Percentiles rank a stretch among this genome's conserved stretches.
These are phyloP conservation scores for Globisporangium paddicum DNA, from an alignment of 352 stramenopile species.

Conservation along the genomic window DNA sequence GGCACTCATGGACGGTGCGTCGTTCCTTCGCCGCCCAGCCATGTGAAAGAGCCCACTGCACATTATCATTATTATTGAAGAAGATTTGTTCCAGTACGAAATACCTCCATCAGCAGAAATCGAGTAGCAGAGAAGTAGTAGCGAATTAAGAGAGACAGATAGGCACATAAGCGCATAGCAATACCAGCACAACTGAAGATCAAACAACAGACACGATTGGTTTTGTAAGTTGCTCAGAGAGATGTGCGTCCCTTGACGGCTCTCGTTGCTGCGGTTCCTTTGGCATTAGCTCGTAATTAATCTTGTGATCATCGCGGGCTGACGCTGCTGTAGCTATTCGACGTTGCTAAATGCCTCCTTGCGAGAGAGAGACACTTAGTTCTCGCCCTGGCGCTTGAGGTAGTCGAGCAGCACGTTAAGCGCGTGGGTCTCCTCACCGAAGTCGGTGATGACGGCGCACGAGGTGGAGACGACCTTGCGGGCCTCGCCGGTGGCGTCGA, in stretches of 20 bases:
- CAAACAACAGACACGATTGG: constrained; percentile 8
- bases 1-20: neutral
- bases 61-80: constrained; percentile 9
- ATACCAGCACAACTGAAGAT: neutral
- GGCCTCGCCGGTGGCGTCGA: constrained; percentile 95
- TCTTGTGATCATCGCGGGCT: constrained; percentile 7
- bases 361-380: constrained; percentile 43
- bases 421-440: constrained; percentile 98
- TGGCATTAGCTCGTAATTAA: constrained; percentile 7
- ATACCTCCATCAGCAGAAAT: constrained; percentile 1
- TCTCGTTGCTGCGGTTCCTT: constrained; percentile 2
- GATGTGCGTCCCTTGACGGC: constrained; percentile 21
- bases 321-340: neutral
- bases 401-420: constrained; percentile 98
- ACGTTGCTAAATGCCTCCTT: constrained; percentile 23
- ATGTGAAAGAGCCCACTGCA: neutral
- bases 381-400: constrained; percentile 94
- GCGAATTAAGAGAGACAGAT: constrained; percentile 8
- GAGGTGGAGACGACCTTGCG: constrained; percentile 99
- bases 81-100: constrained; percentile 14
- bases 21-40: neutral
- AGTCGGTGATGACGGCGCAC: constrained; percentile 99
- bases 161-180: neutral
- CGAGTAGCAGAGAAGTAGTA: constrained; percentile 3
- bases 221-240: constrained; percentile 36